Conservation (phyloP, 2,329 filamentous ascomycete genomes). For the Xylaria sp. region DNA sequence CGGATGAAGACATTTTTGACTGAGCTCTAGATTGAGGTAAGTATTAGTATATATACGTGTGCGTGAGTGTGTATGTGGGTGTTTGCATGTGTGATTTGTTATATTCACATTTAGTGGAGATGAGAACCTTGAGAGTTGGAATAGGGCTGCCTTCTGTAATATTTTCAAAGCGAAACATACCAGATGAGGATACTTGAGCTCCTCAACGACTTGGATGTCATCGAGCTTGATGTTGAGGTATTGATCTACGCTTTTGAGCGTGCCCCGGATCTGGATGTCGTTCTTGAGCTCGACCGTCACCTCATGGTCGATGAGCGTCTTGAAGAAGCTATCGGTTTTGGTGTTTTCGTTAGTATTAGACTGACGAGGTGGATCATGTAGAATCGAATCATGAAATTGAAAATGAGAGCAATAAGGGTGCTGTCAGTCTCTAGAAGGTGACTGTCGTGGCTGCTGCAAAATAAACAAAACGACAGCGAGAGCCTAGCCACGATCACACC, state of each 20-base stretch:
- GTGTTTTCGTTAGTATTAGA: conserved; percentile 17
- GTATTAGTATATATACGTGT: conserved; percentile 3
- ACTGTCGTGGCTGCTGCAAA: not conserved
- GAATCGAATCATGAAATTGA: not conserved
- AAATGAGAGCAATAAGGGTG: not conserved
- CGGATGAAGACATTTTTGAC: conserved; percentile 97
- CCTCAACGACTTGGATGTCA: conserved; percentile 91
- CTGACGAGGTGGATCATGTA: not conserved
- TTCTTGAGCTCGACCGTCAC: conserved; percentile 99
- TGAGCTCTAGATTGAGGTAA: conserved; percentile 63
- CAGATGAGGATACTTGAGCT: conserved; percentile 94
- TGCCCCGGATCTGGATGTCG: conserved; percentile 96
- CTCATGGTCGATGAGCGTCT: conserved; percentile 96
- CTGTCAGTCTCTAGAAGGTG: not conserved
- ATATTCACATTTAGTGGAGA: not conserved
- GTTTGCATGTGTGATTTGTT: not conserved
- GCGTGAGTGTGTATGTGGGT: too few relatives aligned
- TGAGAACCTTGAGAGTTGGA: not conserved
- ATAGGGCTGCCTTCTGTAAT: too few relatives aligned
- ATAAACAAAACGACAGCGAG: not conserved
- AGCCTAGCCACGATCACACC: not conserved
- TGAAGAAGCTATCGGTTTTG: conserved; percentile 82
- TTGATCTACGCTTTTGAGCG: conserved; percentile 96
- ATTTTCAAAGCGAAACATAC: too few relatives aligned
- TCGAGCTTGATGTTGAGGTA: conserved; percentile 99